Evolutionary conservation across 441 rosid genomes (phyloP).

Genomic region (Euphorbia corollata): DNA sequence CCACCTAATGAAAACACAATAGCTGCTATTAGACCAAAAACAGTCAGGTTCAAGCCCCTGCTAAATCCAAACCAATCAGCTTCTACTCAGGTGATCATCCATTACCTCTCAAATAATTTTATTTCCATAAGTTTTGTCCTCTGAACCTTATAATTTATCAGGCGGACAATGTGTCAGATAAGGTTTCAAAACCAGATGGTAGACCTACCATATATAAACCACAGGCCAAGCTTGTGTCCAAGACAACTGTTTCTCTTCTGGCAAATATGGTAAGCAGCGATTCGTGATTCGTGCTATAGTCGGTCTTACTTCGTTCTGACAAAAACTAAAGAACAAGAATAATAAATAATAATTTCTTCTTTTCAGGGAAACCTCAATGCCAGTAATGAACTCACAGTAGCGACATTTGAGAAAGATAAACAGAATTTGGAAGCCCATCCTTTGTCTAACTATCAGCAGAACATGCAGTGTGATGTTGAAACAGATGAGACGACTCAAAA

Average conservation of each 20-base stretch:
- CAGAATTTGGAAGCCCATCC: conserved; percentile 26
- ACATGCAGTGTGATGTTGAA: conserved; percentile 25
- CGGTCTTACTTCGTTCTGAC: no score
- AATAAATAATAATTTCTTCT: no score
- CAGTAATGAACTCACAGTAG: conserved; percentile 25
- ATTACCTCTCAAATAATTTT: conserved; percentile 12
- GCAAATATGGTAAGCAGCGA: conserved; percentile 62
- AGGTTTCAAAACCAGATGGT: conserved; percentile 31
- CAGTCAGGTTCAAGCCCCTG: conserved; percentile 51
- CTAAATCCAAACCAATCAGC: conserved; percentile 22
- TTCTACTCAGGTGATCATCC: conserved; percentile 40
- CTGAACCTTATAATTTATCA: conserved; percentile 15
- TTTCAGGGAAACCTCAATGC: conserved; percentile 42
- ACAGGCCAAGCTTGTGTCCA: conserved; percentile 71
- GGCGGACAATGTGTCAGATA: conserved; percentile 29
- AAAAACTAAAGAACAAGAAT: no score
- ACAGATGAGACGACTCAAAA: conserved; percentile 32
- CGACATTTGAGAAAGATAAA: conserved; percentile 31
- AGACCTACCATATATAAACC: conserved; percentile 63
- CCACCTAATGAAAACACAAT: conserved; percentile 41
- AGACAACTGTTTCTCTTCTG: conserved; percentile 57
- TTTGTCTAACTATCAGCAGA: conserved; percentile 26
- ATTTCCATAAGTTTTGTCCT: conserved; percentile 16
- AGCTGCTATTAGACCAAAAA: conserved; percentile 67
- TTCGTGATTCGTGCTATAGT: no score